phyloP scores from a whole-genome alignment of 1,284 basidiomycete species.

The Gastroboletus turbinatus region DNA sequence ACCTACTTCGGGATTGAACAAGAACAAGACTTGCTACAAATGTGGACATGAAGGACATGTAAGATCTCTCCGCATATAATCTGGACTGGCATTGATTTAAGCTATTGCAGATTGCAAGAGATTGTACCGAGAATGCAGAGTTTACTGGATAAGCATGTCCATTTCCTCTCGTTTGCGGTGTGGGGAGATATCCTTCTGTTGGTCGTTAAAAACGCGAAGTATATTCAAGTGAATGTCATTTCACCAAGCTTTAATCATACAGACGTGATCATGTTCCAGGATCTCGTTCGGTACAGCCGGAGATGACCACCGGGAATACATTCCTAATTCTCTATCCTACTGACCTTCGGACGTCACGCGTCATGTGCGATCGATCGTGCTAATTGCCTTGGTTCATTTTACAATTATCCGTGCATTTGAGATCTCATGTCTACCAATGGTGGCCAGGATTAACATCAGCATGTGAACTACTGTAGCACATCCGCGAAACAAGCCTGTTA shows the following conservation, averaged over 20 bases:
- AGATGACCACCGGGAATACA: slow-evolving; percentile 21
- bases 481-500: not conserved
- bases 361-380: not conserved
- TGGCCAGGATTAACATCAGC: not conserved
- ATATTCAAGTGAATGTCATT: slow-evolving; percentile 13
- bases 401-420: not conserved
- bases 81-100: slow-evolving; percentile 6
- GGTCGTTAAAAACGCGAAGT: slow-evolving; percentile 13
- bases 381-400: not conserved
- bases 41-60: slow-evolving; percentile 86
- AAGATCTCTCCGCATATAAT: slow-evolving; percentile 24
- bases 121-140: slow-evolving; percentile 67
- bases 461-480: not conserved
- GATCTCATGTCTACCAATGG: not conserved
- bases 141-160: slow-evolving; percentile 37
- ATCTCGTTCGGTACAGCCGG: slow-evolving; percentile 10
- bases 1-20: slow-evolving; percentile 46
- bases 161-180: slow-evolving; percentile 5
- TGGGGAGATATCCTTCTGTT: slow-evolving; percentile 10
- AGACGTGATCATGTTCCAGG: not conserved
- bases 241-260: slow-evolving; percentile 4
- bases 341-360: not conserved
- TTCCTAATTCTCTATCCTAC: slow-evolving; percentile 1
- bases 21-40: slow-evolving; percentile 81
- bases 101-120: slow-evolving; percentile 65